phyloP scores from a whole-genome alignment of 257 asterid genomes.

The Nicotiana tabacum region DNA sequence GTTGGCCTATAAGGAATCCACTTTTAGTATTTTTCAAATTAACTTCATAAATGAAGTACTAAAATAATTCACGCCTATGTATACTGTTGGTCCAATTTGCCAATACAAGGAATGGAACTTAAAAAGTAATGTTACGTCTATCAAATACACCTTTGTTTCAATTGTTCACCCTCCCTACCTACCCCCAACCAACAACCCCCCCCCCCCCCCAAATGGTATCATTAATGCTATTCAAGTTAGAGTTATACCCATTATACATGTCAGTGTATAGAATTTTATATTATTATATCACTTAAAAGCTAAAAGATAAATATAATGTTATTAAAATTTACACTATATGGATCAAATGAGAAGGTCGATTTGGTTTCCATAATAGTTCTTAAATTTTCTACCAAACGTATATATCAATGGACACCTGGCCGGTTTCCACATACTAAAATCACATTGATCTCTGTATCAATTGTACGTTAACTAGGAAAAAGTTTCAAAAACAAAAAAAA shows the following conservation, averaged over 20 bases:
- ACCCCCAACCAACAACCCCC: neutral
- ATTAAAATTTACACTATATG: neutral
- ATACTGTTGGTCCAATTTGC: neutral
- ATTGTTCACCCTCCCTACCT: neutral
- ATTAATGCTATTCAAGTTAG: neutral
- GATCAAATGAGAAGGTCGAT: neutral
- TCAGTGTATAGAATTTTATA: neutral
- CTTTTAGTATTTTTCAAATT: slow-evolving; percentile 11
- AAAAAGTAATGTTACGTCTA: neutral
- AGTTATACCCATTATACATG: neutral
- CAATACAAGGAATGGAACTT: neutral
- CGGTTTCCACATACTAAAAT: neutral
- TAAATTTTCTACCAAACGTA: neutral
- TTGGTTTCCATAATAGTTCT: neutral
- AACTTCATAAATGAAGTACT: slow-evolving; percentile 6
- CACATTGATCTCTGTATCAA: neutral
- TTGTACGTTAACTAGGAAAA: neutral
- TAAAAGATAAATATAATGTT: no score
- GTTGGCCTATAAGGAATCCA: neutral
- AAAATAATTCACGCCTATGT: neutral
- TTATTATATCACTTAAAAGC: neutral
- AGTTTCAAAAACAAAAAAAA: neutral
- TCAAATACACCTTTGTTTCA: neutral
- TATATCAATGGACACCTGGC: no score
- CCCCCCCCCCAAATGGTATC: neutral